Percentiles rank a stretch among this genome's conserved stretches.
Conservation (phyloP, 148 eudicot genomes). For the Diospyros kaki region DNA sequence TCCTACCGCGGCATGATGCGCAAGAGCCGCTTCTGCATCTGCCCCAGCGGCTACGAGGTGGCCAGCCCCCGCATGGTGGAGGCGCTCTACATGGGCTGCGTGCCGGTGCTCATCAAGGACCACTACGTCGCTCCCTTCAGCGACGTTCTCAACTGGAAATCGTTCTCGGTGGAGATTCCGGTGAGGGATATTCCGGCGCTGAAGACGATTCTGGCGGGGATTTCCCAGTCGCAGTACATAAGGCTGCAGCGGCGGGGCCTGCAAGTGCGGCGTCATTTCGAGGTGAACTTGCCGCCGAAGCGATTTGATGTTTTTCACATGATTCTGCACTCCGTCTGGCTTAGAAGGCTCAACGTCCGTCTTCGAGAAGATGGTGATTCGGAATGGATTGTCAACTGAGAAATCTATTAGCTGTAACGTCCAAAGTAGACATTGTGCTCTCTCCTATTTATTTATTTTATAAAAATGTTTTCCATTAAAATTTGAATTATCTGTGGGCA, state of each 20-base stretch:
- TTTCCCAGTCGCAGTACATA: slow-evolving; percentile 50
- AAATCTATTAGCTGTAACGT: too few species aligned
- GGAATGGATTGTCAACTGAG: too few species aligned
- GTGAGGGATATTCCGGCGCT: slow-evolving; percentile 58
- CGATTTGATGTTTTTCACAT: slow-evolving; percentile 75
- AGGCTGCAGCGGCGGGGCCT: slow-evolving; percentile 58
- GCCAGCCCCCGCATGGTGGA: slow-evolving; percentile 83
- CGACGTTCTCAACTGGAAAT: slow-evolving; percentile 72
- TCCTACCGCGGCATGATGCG: slow-evolving; percentile 59
- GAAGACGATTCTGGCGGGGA: slow-evolving; percentile 48
- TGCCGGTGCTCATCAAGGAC: slow-evolving; percentile 65
- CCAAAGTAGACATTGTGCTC: too few species aligned
- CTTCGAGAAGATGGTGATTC: neutral
- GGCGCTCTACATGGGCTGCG: slow-evolving; percentile 77
- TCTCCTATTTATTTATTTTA: too few species aligned
- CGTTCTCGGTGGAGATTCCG: slow-evolving; percentile 51
- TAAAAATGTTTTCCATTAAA: too few species aligned
- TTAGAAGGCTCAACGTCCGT: slow-evolving; percentile 57
- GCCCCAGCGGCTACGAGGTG: slow-evolving; percentile 87
- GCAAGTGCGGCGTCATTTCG: slow-evolving; percentile 60
- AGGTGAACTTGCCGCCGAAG: slow-evolving; percentile 57
- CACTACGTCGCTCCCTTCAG: slow-evolving; percentile 68
- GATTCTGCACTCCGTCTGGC: slow-evolving; percentile 87
- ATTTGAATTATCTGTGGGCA: too few species aligned
- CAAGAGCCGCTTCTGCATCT: slow-evolving; percentile 63